These are phyloP conservation scores for Colletotrichum kahawae DNA, from an alignment of 2,329 filamentous ascomycete species.

Conservation along the genomic window DNA sequence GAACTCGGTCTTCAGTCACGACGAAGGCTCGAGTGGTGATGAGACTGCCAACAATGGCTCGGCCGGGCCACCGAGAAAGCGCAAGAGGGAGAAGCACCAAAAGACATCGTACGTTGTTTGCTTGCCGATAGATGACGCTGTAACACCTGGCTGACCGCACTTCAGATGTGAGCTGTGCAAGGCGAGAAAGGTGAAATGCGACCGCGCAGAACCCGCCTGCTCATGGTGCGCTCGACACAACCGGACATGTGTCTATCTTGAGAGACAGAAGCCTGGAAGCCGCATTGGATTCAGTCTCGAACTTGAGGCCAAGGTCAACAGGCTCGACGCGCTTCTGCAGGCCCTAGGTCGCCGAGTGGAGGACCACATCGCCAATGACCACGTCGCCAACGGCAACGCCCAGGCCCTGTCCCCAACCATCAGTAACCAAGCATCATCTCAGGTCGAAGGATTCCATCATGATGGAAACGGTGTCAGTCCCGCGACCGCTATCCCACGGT, in stretches of 20 bases:
- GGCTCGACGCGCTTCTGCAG: slow-evolving; percentile 52
- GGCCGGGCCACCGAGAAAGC: slow-evolving; percentile 35
- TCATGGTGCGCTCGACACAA: slow-evolving; percentile 74
- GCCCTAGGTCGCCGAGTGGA: slow-evolving; percentile 46
- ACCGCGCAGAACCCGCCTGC: slow-evolving; percentile 65
- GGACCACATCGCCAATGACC: slow-evolving; percentile 44
- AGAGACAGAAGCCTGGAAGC: slow-evolving; percentile 72
- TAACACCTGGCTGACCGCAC: not conserved
- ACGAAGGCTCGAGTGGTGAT: slow-evolving; percentile 42
- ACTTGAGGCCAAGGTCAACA: slow-evolving; percentile 60
- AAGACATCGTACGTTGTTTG: slow-evolving; percentile 44
- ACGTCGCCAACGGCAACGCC: slow-evolving; percentile 24
- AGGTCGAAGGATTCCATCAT: slow-evolving; percentile 30
- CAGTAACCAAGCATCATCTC: slow-evolving; percentile 37
- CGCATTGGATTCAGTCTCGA: slow-evolving; percentile 67
- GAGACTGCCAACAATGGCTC: slow-evolving; percentile 34
- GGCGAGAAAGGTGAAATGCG: slow-evolving; percentile 51
- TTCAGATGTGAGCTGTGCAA: slow-evolving; percentile 49
- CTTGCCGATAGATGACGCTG: not conserved
- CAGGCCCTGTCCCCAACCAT: slow-evolving; percentile 37
- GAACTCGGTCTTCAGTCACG: slow-evolving; percentile 39
- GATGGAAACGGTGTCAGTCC: slow-evolving; percentile 27
- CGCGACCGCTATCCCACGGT: slow-evolving; percentile 17
- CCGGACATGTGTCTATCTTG: slow-evolving; percentile 71
- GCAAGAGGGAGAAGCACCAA: slow-evolving; percentile 44